These are phyloP conservation scores for Starmerella cellae DNA, from an alignment of 805 yeast genomes.

Conservation along the genomic window DNA sequence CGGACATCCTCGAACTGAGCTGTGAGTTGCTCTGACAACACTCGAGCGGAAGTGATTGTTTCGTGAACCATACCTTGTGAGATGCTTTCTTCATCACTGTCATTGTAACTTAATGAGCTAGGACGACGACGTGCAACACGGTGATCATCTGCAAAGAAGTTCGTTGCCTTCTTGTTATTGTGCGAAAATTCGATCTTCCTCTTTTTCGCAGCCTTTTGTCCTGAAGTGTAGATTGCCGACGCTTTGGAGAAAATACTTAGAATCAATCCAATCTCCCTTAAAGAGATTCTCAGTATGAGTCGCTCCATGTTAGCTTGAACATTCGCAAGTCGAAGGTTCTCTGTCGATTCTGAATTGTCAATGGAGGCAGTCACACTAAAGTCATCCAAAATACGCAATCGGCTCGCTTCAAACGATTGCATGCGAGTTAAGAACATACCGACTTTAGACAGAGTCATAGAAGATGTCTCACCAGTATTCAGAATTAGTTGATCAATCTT, in stretches of 20 bases:
- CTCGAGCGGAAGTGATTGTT: constrained; percentile 25
- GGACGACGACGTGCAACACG: constrained; percentile 5
- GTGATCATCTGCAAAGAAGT: constrained; percentile 13
- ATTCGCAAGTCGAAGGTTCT: constrained; percentile 44
- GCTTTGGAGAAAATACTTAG: constrained; percentile 61
- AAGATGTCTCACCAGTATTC: constrained; percentile 51
- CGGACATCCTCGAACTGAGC: constrained; percentile 64
- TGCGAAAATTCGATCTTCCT: constrained; percentile 4
- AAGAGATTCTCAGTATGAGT: constrained; percentile 61
- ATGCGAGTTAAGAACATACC: constrained; percentile 78
- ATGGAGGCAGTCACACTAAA: constrained; percentile 65
- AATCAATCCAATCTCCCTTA: constrained; percentile 77
- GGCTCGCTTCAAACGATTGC: constrained; percentile 48
- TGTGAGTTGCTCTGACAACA: constrained; percentile 55
- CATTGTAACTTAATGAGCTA: background rate
- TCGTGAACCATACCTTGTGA: background rate
- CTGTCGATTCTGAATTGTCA: constrained; percentile 56
- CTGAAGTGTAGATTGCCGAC: constrained; percentile 28
- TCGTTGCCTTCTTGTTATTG: constrained; percentile 7
- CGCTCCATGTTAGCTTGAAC: constrained; percentile 69
- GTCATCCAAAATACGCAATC: constrained; percentile 72
- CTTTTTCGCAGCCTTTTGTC: background rate
- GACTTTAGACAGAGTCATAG: constrained; percentile 59
- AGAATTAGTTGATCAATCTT: constrained; percentile 66
- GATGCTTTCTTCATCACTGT: background rate